These are phyloP conservation scores for Penicillium psychrofluorescens DNA, from an alignment of 495 filamentous ascomycete species.

Conservation along the genomic window DNA sequence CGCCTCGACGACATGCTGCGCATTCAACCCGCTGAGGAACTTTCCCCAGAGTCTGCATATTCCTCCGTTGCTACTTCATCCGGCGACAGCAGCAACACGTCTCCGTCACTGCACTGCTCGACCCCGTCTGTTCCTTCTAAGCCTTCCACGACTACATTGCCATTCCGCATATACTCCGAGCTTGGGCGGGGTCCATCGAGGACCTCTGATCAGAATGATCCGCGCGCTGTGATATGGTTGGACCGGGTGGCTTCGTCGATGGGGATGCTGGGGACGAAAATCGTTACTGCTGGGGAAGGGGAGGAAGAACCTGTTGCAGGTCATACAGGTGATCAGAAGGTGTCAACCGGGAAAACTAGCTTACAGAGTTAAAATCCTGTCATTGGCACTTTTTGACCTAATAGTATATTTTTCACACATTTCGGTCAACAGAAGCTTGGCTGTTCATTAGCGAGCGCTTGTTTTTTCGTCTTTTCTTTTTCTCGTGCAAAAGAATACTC, in stretches of 20 bases:
- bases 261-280: slow-evolving; percentile 21
- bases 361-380: no score
- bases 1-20: slow-evolving; percentile 8
- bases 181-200: slow-evolving; percentile 16
- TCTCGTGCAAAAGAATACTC: no score
- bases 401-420: no score
- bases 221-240: slow-evolving; percentile 24
- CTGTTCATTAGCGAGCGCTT: no score
- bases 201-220: slow-evolving; percentile 13
- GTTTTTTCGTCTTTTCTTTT: no score
- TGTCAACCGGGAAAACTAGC: not conserved
- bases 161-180: slow-evolving; percentile 23
- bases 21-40: slow-evolving; percentile 6
- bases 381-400: no score
- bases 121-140: not conserved
- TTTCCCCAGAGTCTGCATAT: slow-evolving; percentile 8
- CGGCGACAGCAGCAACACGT: slow-evolving; percentile 6
- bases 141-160: slow-evolving; percentile 5
- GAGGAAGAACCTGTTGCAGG: not conserved
- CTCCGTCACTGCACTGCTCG: not conserved
- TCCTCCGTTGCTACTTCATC: not conserved
- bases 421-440: no score
- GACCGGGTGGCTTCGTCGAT: slow-evolving; percentile 34
- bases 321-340: not conserved
- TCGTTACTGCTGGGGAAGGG: not conserved